Conservation (phyloP, 1,284 basidiomycete species). For the Cystobasidiaceae sp. region DNA sequence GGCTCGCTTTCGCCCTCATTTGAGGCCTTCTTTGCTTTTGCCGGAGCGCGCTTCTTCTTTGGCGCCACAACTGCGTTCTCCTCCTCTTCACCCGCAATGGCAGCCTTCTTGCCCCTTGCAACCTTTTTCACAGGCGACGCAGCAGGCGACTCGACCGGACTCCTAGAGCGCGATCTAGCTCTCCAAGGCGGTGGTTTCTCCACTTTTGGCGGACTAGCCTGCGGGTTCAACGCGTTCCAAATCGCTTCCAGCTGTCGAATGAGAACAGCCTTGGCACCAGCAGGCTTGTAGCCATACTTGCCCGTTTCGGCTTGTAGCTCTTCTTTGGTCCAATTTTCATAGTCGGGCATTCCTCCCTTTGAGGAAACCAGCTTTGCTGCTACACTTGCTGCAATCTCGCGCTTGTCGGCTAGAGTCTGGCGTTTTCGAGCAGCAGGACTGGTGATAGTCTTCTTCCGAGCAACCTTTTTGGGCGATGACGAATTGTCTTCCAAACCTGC, state of each 20-base stretch:
- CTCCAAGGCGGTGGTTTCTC: conserved; percentile 3
- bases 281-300: conserved; percentile 31
- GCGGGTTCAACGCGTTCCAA: conserved; percentile 19
- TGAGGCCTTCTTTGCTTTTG: not conserved
- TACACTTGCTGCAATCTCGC: too few relatives aligned
- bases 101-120: not conserved
- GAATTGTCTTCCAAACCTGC: too few relatives aligned
- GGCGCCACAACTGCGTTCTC: not conserved
- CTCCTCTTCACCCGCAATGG: not conserved
- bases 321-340: conserved; percentile 22
- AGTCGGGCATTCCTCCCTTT: conserved; percentile 21
- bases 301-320: conserved; percentile 17
- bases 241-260: conserved; percentile 5
- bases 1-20: not conserved
- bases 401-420: too few relatives aligned
- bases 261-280: conserved; percentile 9
- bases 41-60: not conserved
- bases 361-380: not conserved
- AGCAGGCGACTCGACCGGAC: not conserved
- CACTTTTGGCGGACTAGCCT: not conserved
- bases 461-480: too few relatives aligned
- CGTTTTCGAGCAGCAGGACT: too few relatives aligned
- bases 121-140: not conserved
- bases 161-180: not conserved
- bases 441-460: too few relatives aligned